Evolutionary conservation across 1,284 basidiomycete species (phyloP), one percentile per base, ranked within the genome.

Genomic region (Phellinidium pouzarii): DNA sequence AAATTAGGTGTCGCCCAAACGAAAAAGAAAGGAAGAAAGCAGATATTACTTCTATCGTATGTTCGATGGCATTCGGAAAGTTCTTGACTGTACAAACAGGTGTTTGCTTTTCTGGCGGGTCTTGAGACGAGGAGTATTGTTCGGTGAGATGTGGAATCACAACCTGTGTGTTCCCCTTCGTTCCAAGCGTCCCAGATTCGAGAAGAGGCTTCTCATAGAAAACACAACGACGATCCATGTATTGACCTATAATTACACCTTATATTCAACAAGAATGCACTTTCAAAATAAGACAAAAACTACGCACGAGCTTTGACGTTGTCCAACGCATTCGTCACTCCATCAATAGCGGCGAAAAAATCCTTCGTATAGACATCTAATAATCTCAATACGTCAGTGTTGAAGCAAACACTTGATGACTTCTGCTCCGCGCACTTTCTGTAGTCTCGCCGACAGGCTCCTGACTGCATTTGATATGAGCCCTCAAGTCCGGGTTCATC

Each of bases 281-380:
- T 11, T 57, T 54, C 20, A 48, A 4, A 45, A 42, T 19, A 44
- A 49, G 22, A 37, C 48, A 11, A 48, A 34, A 27, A 20, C n/a
- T 12, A 76, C 87, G 66, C 68, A 90, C 94, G 90, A 58, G 96
- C 94, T 72, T 88, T 80, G 54, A 99, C 87, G 59, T 99, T 99
- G 73, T 99, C 96, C 55, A 99, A 73, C n/a, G 97, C 96, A 66
- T 99, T 99, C n/a, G 96, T 99, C 3, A 99, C 94, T 55, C 92
- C 92, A 61, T 98, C 91, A 38, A 99, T 80, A 50, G 74, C 72
- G 38, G 77, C 80, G 65, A 98, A 99, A 76, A 99, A 98, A 23
- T 78, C 78, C 59, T 95, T 88, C 49, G 87, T 86, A 63, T 97
- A 99, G 43, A 94, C 73, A 62, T 88, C 94, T 94, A 63, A 6